Evolutionary conservation across 768 basidiomycete species (phyloP).

Genomic region (Cystobasidium onofrii): DNA sequence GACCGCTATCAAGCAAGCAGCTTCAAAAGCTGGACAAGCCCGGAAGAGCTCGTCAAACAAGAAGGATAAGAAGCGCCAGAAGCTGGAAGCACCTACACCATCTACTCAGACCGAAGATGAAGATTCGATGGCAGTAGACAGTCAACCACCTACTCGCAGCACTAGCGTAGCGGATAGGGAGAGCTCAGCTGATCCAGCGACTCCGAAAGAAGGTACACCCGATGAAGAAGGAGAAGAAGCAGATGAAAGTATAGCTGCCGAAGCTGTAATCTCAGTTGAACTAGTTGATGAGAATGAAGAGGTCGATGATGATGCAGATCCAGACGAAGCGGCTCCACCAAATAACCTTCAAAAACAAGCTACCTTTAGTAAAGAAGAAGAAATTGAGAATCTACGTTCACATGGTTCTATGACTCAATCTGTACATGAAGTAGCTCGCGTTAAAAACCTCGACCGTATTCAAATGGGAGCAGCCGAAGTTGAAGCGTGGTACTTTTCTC

Average conservation of each 20-base stretch:
- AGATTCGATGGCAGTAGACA: constrained; percentile 25
- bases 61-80: constrained; percentile 36
- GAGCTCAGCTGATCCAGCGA: constrained; percentile 29
- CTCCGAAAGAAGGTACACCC: constrained; percentile 33
- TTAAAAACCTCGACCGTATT: constrained; percentile 93
- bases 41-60: constrained; percentile 21
- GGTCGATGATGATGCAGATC: constrained; percentile 51
- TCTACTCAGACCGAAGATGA: constrained; percentile 16
- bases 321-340: constrained; percentile 54
- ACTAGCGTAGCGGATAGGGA: constrained; percentile 30
- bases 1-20: constrained; percentile 48
- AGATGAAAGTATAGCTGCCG: constrained; percentile 46
- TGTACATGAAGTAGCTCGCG: constrained; percentile 91
- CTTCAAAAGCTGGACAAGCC: constrained; percentile 52
- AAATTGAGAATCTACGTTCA: constrained; percentile 95
- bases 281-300: constrained; percentile 54
- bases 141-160: constrained; percentile 7
- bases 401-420: constrained; percentile 99
- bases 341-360: constrained; percentile 52
- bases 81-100: constrained; percentile 30
- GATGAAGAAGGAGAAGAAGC: constrained; percentile 46
- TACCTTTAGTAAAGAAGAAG: constrained; percentile 89
- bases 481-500: constrained; percentile 99
- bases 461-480: constrained; percentile 95
- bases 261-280: constrained; percentile 27